Percentiles rank a stretch among this genome's conserved stretches.
These are phyloP conservation scores for Magnaporthiopsis incrustans DNA, from an alignment of 2,329 filamentous ascomycete species.

Conservation along the genomic window DNA sequence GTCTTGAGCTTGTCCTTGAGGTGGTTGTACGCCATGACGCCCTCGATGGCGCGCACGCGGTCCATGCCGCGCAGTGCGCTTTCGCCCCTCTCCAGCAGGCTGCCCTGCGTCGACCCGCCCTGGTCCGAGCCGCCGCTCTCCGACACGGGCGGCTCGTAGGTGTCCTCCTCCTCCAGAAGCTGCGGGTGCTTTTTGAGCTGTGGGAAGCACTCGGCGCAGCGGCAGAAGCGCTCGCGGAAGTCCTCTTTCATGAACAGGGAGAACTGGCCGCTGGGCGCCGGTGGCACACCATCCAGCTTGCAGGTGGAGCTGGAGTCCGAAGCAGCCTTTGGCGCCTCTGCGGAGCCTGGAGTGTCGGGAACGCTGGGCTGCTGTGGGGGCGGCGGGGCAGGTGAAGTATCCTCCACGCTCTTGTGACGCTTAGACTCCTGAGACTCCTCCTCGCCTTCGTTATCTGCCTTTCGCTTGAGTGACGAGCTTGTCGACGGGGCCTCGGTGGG, in stretches of 20 bases:
- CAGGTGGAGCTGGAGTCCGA: conserved; percentile 28
- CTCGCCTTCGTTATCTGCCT: conserved; percentile 45
- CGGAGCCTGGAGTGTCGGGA: background rate
- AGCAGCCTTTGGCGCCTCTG: conserved; percentile 3
- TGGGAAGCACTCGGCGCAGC: conserved; percentile 72
- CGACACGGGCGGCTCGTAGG: conserved; percentile 86
- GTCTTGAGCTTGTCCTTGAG: conserved; percentile 93
- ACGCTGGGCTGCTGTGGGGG: background rate
- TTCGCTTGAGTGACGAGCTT: conserved; percentile 46
- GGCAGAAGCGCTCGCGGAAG: conserved; percentile 79
- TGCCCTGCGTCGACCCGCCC: conserved; percentile 55
- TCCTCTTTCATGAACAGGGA: conserved; percentile 74
- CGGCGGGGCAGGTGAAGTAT: conserved; percentile 11
- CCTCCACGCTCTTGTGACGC: conserved; percentile 41
- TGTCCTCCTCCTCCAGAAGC: conserved; percentile 88
- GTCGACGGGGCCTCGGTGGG: conserved; percentile 3
- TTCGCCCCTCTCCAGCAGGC: conserved; percentile 84
- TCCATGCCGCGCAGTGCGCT: conserved; percentile 87
- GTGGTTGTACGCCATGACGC: conserved; percentile 96
- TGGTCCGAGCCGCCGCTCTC: conserved; percentile 47
- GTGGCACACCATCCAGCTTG: conserved; percentile 54
- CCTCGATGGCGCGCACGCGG: conserved; percentile 86
- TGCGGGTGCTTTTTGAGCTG: conserved; percentile 63
- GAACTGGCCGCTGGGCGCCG: conserved; percentile 49
- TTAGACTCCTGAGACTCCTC: conserved; percentile 33